Evolutionary conservation across 2,329 filamentous ascomycete species (phyloP).

Genomic region (Plectosphaerella plurivora): DNA sequence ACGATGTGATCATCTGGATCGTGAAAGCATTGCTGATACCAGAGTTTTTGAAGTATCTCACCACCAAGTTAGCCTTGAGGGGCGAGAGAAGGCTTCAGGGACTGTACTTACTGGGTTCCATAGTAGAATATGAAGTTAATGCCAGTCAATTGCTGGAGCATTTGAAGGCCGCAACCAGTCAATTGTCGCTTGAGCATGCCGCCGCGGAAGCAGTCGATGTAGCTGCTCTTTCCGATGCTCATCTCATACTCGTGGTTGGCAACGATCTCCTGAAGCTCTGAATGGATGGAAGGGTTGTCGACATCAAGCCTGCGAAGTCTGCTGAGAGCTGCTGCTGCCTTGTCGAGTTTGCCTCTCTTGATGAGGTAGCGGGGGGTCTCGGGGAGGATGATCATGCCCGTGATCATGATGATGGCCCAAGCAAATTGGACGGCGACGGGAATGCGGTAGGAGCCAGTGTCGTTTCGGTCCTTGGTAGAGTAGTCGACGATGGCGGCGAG

Average conservation of each 20-base stretch:
- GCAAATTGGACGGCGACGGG: conserved; percentile 61
- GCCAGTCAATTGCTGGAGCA: conserved; percentile 56
- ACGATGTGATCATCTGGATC: conserved; percentile 25
- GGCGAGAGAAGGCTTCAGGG: no score
- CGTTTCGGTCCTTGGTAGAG: conserved; percentile 46
- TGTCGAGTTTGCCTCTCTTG: conserved; percentile 49
- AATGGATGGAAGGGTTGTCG: conserved; percentile 51
- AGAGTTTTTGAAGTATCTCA: conserved; percentile 30
- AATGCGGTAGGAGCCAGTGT: conserved; percentile 58
- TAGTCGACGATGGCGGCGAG: conserved; percentile 65
- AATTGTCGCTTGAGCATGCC: conserved; percentile 54
- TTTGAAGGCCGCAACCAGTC: conserved; percentile 64
- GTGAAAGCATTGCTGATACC: conserved; percentile 29
- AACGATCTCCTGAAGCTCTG: conserved; percentile 59
- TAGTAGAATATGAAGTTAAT: conserved; percentile 29
- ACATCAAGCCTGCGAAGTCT: conserved; percentile 55
- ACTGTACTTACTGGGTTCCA: conserved; percentile 18
- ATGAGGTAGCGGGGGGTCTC: conserved; percentile 71
- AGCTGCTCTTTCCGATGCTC: conserved; percentile 43
- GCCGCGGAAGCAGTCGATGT: conserved; percentile 49
- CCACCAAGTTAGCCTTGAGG: no score
- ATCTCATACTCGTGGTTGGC: conserved; percentile 63
- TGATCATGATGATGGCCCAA: conserved; percentile 63
- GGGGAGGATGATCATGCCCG: conserved; percentile 63
- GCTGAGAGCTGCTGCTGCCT: conserved; percentile 52